A percentile compares a stretch with the other conserved stretches of the same genome.
Conservation (phyloP, 73 alveolate species). For the Paramecium tetraurelia region DNA sequence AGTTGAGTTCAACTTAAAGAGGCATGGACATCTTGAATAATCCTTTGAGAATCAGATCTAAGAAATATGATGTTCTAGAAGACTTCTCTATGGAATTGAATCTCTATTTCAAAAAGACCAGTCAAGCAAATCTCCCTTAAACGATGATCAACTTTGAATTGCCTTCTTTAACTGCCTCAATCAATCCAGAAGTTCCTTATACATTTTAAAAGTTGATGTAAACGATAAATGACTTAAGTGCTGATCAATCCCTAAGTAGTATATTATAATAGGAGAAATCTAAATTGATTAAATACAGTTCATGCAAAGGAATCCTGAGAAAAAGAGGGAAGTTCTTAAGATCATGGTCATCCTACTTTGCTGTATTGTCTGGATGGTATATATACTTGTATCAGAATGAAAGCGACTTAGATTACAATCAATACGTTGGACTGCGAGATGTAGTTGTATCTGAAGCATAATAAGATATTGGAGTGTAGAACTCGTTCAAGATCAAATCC, state of each 20-base stretch:
- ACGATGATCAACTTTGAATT: not conserved
- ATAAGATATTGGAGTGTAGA: not conserved
- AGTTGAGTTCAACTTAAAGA: not conserved
- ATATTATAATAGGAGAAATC: constrained; percentile 16
- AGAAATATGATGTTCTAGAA: not conserved
- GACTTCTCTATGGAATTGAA: constrained; percentile 7
- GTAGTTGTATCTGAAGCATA: not conserved
- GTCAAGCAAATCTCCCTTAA: not conserved
- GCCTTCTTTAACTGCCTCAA: not conserved
- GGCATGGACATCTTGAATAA: not conserved
- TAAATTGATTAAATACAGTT: not conserved
- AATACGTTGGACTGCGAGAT: constrained; percentile 21
- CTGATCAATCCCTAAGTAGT: constrained; percentile 10
- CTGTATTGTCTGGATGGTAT: constrained; percentile 38
- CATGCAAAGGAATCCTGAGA: not conserved
- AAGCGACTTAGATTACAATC: not conserved
- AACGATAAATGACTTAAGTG: not conserved
- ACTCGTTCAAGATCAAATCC: not conserved
- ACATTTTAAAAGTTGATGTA: not conserved
- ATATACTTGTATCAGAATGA: constrained; percentile 21
- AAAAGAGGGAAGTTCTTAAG: constrained; percentile 10
- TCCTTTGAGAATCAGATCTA: not conserved
- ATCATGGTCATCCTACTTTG: constrained; percentile 32
- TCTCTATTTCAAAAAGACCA: not conserved
- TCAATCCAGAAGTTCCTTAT: not conserved